Base-by-base conservation (phyloP, 2,329 filamentous ascomycete genomes). In the Paracorniculantispora psalliotae region DNA sequence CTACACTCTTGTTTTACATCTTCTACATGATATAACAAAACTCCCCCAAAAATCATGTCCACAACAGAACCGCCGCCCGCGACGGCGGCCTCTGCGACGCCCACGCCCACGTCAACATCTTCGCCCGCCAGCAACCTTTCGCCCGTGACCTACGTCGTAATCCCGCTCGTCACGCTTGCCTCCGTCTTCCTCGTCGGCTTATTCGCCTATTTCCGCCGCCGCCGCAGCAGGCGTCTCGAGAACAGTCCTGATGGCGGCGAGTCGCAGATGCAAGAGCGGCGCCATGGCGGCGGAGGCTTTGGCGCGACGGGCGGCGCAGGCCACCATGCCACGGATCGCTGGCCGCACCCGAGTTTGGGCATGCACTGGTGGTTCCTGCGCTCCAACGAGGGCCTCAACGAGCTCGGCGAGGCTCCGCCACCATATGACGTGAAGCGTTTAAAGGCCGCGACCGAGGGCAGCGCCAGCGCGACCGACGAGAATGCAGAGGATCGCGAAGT, bases 381-480 rank as follows among this genome's bases (percentile, higher is more conserved):
- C 41, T 65, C 68, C 2, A 57, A 79, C 48, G 85, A 88, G 63
- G 86, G 86, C 0, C 69, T 88, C 59, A 80, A 88, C 67, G 85
- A 87, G 72, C 70, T 79, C 46, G 86, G 85, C 28, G 84, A 88
- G 68, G 83, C 85, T 10, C 86, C 86, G 52, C 86, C 86, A 50
- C 83, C 85, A 0, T 89, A 89, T 67, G 75, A 73, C 43, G 66
- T 67, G 7, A 72, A 72, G 48, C 49, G 64, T 68, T 71, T 62
- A 62, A 67, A 51, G 28, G 35, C 17, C 6, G 2, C 17, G 23
- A 49, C 30, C 2, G 57, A 48, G n/a, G 43, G 50, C 4, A 44
- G 25, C 19, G 30, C 19, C 13, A 47, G 19, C 47, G 28, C 37
- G 26, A 50, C 28, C 8, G 37, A 37, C 43, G 44, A 41, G n/a